These are phyloP conservation scores for Hanseniaspora guilliermondii DNA, from an alignment of 805 yeast genomes.

Conservation along the genomic window DNA sequence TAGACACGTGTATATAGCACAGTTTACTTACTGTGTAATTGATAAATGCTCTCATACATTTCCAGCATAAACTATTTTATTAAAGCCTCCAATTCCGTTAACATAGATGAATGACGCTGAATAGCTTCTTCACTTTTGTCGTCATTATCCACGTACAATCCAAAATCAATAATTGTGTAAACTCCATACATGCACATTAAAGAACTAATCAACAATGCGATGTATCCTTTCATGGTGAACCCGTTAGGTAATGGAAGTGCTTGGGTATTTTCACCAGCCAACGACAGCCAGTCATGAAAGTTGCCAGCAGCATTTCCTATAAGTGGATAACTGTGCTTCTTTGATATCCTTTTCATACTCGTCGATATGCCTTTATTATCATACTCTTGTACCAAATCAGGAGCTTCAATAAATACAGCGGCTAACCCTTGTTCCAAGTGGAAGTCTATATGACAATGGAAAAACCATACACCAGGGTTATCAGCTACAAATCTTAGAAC, in stretches of 20 bases:
- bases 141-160: constrained; percentile 40
- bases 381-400: constrained; percentile 36
- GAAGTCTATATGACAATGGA: constrained; percentile 87
- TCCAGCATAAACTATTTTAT: not conserved
- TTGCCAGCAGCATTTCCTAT: constrained; percentile 70
- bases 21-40: not conserved
- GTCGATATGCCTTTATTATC: constrained; percentile 26
- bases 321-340: constrained; percentile 33
- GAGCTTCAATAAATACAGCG: constrained; percentile 58
- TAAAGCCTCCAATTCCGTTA: not conserved
- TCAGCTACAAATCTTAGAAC: constrained; percentile 65
- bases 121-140: not conserved
- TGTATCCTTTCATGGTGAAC: constrained; percentile 56
- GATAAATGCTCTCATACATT: not conserved
- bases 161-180: constrained; percentile 46
- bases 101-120: not conserved
- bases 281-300: constrained; percentile 39
- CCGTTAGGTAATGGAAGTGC: constrained; percentile 54
- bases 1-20: not conserved
- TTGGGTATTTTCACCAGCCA: constrained; percentile 51
- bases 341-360: constrained; percentile 41
- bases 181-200: constrained; percentile 49
- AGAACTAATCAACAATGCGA: constrained; percentile 46
- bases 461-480: constrained; percentile 89
- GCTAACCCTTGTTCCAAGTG: constrained; percentile 76